A percentile compares a stretch with the other conserved stretches of the same genome.
Evolutionary conservation across 371 early-diverging fungal species (phyloP).

Genomic region (Mortierella sp.): DNA sequence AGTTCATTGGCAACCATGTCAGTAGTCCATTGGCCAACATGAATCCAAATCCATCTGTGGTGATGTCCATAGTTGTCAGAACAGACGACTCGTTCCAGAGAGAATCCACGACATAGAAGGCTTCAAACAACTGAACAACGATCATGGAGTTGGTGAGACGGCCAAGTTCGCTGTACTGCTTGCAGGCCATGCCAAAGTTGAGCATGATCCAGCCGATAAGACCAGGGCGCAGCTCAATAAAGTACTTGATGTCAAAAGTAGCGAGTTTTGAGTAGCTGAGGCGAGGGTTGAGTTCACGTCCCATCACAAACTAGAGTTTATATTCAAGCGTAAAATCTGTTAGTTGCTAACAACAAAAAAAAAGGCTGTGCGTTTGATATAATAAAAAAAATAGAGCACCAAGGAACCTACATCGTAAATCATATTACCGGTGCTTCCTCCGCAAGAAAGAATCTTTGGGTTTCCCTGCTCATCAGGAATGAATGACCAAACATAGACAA

Average conservation of each 20-base stretch:
- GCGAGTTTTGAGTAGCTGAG: constrained; percentile 61
- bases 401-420: constrained; percentile 81
- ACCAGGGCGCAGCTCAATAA: constrained; percentile 92
- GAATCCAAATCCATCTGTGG: constrained; percentile 94
- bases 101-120: constrained; percentile 88
- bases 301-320: constrained; percentile 73
- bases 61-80: constrained; percentile 96
- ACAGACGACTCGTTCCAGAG: constrained; percentile 83
- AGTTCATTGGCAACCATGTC: constrained; percentile 92
- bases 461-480: constrained; percentile 59
- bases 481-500: constrained; percentile 85
- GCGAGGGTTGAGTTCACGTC: constrained; percentile 91
- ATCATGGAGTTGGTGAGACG: constrained; percentile 84
- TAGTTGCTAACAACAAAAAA: not conserved
- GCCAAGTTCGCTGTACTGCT: constrained; percentile 76
- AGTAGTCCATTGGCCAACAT: constrained; percentile 93
- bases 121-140: constrained; percentile 81
- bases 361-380: not conserved
- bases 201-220: constrained; percentile 86
- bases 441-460: constrained; percentile 76
- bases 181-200: constrained; percentile 80
- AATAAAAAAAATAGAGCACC: not conserved
- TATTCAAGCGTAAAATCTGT: not conserved
- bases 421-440: constrained; percentile 92
- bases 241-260: constrained; percentile 91